Evolutionary conservation across 2,329 filamentous ascomycete genomes (phyloP).

Genomic region (Curvularia lunata): DNA sequence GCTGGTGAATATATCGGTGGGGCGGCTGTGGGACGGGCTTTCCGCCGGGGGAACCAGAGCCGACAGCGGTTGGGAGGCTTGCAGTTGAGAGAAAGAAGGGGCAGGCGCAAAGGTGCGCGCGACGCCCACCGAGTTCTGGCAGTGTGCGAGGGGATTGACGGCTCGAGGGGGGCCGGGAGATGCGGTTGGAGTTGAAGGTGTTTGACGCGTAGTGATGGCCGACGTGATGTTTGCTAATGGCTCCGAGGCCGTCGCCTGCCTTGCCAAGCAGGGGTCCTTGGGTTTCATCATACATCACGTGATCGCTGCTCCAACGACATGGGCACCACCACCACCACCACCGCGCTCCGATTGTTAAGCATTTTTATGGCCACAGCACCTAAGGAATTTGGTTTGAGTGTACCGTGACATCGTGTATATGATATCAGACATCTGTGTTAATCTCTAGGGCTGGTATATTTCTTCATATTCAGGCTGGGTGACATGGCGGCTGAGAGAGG

Average conservation of each 20-base stretch:
- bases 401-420: not conserved
- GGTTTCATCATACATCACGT: constrained; percentile 18
- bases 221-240: constrained; percentile 27
- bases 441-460: not conserved
- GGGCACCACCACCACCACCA: not conserved
- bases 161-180: not conserved
- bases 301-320: constrained; percentile 1
- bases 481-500: not conserved
- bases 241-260: constrained; percentile 12
- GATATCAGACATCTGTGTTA: not conserved
- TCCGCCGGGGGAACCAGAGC: constrained; percentile 22
- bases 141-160: constrained; percentile 7
- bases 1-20: constrained; percentile 21
- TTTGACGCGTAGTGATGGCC: constrained; percentile 14
- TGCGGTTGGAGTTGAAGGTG: not conserved
- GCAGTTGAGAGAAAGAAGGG: constrained; percentile 6
- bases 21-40: constrained; percentile 22
- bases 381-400: not conserved
- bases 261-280: constrained; percentile 18
- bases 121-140: constrained; percentile 12
- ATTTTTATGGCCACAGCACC: not conserved
- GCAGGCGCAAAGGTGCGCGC: constrained; percentile 26
- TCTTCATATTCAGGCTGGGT: not conserved
- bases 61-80: constrained; percentile 13
- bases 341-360: not conserved